Evolutionary conservation across 2,329 filamentous ascomycete species (phyloP), one percentile per base, ranked within the genome.

Genomic region (Apiospora marii): DNA sequence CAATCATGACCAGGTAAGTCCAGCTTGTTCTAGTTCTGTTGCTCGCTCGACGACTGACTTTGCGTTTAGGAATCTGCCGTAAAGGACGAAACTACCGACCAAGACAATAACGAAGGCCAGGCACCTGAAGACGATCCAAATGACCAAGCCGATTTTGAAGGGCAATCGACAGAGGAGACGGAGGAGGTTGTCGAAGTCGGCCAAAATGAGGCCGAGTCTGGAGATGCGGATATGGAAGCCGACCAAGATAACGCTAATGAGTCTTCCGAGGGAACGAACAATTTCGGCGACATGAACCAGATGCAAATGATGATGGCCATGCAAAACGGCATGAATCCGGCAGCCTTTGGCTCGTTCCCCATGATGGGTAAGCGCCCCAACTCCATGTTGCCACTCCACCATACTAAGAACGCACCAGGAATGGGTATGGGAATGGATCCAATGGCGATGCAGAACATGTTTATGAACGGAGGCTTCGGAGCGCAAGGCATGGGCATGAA

Each of bases 401-500:
- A 41, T 24, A 73, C 37, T 58, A 71, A 46, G 70, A 73, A 74
- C 77, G 67, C 71, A 34, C 1, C 76, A 93, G 93, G 91, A 80
- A 95, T 96, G 92, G 90, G 90, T 79, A 94, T 96, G 92, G 89
- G 89, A 83, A 96, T 97, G 94, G 93, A 95, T 87, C 91, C 91
- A 74, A 91, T 92, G 87, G 85, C 87, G 82, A 92, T 92, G 89
- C 90, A 93, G 82, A 92, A 89, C 84, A 92, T 92, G 89, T 91
- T 91, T 88, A 94, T 95, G 92, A 94, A 91, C 86, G 90, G 91
- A 86, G 90, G 90, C 82, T 94, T 92, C 83, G 89, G 90, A 85
- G 85, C 86, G 81, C 90, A 91, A 87, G 91, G 91, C 87, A 93
- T 93, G 90, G 93, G 93, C 86, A 90, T 90, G 87, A 88, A 87